These are phyloP conservation scores for Haematococcus lacustris DNA, from an alignment of 139 green algal species.

Conservation along the genomic window DNA sequence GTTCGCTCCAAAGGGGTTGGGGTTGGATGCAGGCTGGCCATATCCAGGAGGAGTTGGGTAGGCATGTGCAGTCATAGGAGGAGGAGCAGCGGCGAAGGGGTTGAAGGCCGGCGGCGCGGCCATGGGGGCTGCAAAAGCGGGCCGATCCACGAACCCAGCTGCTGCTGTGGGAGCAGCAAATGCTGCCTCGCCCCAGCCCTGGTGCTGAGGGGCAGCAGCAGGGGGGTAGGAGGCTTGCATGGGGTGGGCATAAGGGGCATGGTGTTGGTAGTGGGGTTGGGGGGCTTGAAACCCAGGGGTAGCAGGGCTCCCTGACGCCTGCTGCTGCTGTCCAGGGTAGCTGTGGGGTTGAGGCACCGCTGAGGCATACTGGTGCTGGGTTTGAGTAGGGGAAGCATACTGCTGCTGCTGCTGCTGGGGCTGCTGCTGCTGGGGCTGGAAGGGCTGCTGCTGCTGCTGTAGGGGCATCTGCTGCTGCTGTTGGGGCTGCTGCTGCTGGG, in stretches of 20 bases:
- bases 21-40: not conserved
- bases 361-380: not conserved
- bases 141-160: not conserved
- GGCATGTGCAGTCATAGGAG: not conserved
- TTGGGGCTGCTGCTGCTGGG: not conserved
- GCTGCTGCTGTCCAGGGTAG: not conserved
- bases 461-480: not conserved
- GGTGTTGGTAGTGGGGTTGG: not conserved
- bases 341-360: not conserved
- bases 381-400: not conserved
- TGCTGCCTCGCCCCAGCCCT: too few species aligned
- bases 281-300: not conserved
- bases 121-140: not conserved
- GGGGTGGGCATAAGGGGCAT: not conserved
- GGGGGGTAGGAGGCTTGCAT: not conserved
- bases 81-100: constrained; percentile 3
- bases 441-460: not conserved
- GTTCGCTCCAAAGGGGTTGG: not conserved
- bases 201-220: not conserved
- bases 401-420: not conserved
- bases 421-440: not conserved
- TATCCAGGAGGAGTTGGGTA: not conserved
- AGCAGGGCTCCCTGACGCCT: not conserved
- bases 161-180: not conserved
- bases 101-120: constrained; percentile 5